Conservation (phyloP, 306 rosid genomes). For the Cotoneaster glaucophyllus region DNA sequence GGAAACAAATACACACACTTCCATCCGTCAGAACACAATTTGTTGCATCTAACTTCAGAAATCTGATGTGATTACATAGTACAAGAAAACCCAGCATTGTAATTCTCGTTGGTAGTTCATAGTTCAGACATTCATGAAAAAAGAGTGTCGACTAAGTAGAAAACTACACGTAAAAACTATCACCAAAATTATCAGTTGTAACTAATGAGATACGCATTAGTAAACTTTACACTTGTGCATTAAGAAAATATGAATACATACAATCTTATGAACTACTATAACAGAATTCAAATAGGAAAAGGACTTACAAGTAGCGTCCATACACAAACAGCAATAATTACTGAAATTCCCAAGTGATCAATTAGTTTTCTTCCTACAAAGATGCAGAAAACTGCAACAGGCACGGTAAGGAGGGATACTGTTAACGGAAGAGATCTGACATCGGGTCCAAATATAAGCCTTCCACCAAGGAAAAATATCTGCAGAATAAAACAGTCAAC, state of each 20-base stretch:
- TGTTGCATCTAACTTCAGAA: background rate
- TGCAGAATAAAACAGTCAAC: slow-evolving; percentile 10
- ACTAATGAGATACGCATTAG: background rate
- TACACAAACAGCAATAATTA: slow-evolving; percentile 11
- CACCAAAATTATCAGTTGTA: background rate
- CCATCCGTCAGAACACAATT: background rate
- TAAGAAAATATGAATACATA: no score
- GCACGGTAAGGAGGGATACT: slow-evolving; percentile 18
- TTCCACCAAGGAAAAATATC: slow-evolving; percentile 30
- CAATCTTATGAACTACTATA: background rate
- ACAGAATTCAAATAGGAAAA: background rate
- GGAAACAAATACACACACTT: background rate
- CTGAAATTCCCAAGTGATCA: slow-evolving; percentile 25
- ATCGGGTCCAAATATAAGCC: slow-evolving; percentile 38
- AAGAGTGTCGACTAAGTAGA: background rate
- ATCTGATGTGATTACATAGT: background rate
- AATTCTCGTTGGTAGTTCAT: background rate
- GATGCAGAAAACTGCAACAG: slow-evolving; percentile 25
- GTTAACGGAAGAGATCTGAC: slow-evolving; percentile 28
- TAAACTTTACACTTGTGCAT: background rate
- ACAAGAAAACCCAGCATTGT: background rate
- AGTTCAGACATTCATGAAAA: background rate
- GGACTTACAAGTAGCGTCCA: slow-evolving; percentile 18
- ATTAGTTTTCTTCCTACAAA: slow-evolving; percentile 27
- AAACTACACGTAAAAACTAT: background rate